Conservation (phyloP, 2,329 filamentous ascomycete genomes). For the Calonectria crousiana region DNA sequence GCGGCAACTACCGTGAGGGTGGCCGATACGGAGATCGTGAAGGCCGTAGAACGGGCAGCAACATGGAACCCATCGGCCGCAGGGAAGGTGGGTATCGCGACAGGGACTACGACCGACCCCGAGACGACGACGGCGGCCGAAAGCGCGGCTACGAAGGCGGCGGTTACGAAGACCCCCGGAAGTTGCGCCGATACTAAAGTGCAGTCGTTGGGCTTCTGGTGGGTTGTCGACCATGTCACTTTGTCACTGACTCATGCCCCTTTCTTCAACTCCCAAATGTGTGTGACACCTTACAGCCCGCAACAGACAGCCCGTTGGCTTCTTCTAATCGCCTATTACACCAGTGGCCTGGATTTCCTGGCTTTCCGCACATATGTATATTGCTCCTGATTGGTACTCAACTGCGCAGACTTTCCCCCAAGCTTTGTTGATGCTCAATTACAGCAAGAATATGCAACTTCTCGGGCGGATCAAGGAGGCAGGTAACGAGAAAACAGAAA, state of each 20-base stretch:
- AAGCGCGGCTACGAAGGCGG: slow-evolving; percentile 83
- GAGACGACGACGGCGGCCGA: slow-evolving; percentile 67
- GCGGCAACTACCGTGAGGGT: slow-evolving; percentile 63
- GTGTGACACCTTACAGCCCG: slow-evolving; percentile 25
- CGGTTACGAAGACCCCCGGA: slow-evolving; percentile 82
- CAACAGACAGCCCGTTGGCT: slow-evolving; percentile 3
- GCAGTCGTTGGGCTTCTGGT: slow-evolving; percentile 34
- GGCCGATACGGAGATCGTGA: slow-evolving; percentile 58
- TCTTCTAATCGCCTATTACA: background rate
- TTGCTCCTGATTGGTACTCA: slow-evolving; percentile 13
- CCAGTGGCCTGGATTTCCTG: slow-evolving; percentile 1
- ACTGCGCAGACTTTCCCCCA: slow-evolving; percentile 6
- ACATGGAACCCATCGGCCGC: slow-evolving; percentile 85
- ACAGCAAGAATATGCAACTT: slow-evolving; percentile 6
- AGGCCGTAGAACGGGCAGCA: slow-evolving; percentile 75
- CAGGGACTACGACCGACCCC: slow-evolving; percentile 66
- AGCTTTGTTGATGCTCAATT: slow-evolving; percentile 14
- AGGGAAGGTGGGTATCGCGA: slow-evolving; percentile 69
- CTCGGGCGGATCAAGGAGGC: slow-evolving; percentile 33
- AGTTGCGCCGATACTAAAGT: slow-evolving; percentile 71
- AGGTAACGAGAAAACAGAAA: slow-evolving; percentile 36
- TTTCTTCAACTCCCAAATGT: slow-evolving; percentile 40
- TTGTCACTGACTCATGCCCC: slow-evolving; percentile 34
- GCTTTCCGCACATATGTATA: background rate
- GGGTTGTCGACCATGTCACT: slow-evolving; percentile 39